phyloP scores from a whole-genome alignment of 805 yeast species.

The Komagataella kurtzmanii region DNA sequence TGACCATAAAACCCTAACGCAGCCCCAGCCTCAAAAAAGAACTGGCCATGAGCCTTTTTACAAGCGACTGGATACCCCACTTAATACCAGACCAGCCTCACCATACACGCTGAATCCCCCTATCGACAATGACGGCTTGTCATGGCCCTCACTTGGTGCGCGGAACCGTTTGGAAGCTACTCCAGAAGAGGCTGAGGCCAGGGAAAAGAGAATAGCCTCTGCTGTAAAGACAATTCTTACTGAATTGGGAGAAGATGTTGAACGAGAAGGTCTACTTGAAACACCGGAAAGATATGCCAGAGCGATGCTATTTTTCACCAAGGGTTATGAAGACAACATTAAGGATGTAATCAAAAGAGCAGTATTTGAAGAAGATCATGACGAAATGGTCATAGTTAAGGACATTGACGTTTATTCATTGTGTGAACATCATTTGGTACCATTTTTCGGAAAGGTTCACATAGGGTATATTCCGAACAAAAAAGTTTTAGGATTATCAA shows the following conservation, averaged over 20 bases:
- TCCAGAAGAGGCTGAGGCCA: constrained; percentile 45
- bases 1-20: background rate
- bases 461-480: constrained; percentile 97
- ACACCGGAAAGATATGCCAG: constrained; percentile 95
- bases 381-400: constrained; percentile 96
- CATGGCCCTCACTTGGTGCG: constrained; percentile 91
- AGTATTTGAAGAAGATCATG: constrained; percentile 95
- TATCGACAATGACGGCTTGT: constrained; percentile 78
- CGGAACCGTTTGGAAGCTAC: constrained; percentile 59
- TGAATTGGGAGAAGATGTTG: constrained; percentile 86
- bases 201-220: constrained; percentile 67
- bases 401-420: constrained; percentile 87
- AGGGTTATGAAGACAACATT: constrained; percentile 92
- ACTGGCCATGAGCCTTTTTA: constrained; percentile 18
- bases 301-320: constrained; percentile 91
- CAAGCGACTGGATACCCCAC: constrained; percentile 34
- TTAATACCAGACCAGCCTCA: constrained; percentile 65
- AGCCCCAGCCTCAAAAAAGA: background rate
- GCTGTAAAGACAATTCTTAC: constrained; percentile 69
- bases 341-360: constrained; percentile 89
- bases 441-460: constrained; percentile 93
- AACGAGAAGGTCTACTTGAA: constrained; percentile 79
- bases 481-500: constrained; percentile 82
- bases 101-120: constrained; percentile 80
- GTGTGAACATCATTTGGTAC: constrained; percentile 97